phyloP scores from a whole-genome alignment of 2,329 filamentous ascomycete genomes.

The Ascochyta koolunga region DNA sequence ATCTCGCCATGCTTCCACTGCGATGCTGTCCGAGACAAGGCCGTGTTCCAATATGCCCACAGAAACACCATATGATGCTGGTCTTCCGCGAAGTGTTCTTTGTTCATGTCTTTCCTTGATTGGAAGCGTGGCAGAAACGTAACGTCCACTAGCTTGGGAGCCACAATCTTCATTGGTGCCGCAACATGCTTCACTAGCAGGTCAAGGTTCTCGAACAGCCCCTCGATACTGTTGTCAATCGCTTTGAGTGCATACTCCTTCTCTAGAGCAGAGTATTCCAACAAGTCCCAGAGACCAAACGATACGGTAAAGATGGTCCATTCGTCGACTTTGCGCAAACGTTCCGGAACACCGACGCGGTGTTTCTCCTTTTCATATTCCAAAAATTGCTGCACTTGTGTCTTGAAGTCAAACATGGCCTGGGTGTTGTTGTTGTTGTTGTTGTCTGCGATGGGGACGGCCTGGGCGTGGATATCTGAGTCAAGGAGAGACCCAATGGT shows the following conservation, averaged over 20 bases:
- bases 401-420: constrained; percentile 43
- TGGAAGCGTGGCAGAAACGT: constrained; percentile 46
- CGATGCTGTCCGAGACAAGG: constrained; percentile 34
- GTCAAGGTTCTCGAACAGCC: constrained; percentile 44
- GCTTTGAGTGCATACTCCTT: constrained; percentile 35
- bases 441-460: constrained; percentile 22
- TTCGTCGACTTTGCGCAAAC: constrained; percentile 29
- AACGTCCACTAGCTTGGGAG: constrained; percentile 43
- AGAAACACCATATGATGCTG: constrained; percentile 45
- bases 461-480: constrained; percentile 38
- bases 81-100: constrained; percentile 35
- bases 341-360: constrained; percentile 22
- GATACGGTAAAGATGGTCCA: constrained; percentile 46
- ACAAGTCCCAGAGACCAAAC: constrained; percentile 47
- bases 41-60: constrained; percentile 45
- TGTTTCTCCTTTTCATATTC: constrained; percentile 32
- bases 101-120: constrained; percentile 27
- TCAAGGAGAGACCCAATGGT: constrained; percentile 41
- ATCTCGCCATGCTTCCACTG: constrained; percentile 41
- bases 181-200: constrained; percentile 35
- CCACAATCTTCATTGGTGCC: constrained; percentile 35
- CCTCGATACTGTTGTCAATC: constrained; percentile 41
- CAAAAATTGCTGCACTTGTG: constrained; percentile 47
- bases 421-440: constrained; percentile 22
- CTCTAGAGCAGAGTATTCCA: constrained; percentile 40